phyloP scores from a whole-genome alignment of 2,329 filamentous ascomycete species.

The Daldinia sp. region DNA sequence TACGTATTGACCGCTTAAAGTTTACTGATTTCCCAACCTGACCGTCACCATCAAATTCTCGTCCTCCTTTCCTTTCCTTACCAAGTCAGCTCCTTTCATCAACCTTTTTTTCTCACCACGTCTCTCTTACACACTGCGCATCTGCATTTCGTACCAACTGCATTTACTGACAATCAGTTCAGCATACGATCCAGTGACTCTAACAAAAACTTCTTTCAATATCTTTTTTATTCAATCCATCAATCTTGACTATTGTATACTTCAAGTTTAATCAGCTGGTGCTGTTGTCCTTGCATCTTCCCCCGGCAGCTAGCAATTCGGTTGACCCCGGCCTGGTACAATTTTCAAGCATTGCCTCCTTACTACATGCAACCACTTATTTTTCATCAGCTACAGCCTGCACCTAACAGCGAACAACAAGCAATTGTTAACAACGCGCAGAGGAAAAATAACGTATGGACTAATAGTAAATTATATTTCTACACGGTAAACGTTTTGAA shows the following conservation, averaged over 20 bases:
- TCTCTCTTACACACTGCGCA: slow-evolving; percentile 13
- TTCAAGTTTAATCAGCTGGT: slow-evolving; percentile 1
- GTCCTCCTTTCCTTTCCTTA: not conserved
- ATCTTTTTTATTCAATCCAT: not conserved
- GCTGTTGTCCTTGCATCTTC: slow-evolving; percentile 19
- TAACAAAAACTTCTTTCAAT: not conserved
- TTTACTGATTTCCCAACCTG: slow-evolving; percentile 5
- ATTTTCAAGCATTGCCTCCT: slow-evolving; percentile 32
- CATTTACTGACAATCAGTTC: slow-evolving; percentile 18
- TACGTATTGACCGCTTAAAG: slow-evolving; percentile 1
- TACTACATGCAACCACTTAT: slow-evolving; percentile 14
- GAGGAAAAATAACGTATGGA: not conserved
- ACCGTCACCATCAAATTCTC: not conserved
- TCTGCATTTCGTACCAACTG: slow-evolving; percentile 2
- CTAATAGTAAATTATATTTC: slow-evolving; percentile 5
- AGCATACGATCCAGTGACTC: slow-evolving; percentile 9
- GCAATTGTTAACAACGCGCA: not conserved
- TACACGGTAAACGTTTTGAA: not conserved
- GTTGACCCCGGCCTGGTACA: slow-evolving; percentile 13
- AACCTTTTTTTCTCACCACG: slow-evolving; percentile 33
- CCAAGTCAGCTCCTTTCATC: slow-evolving; percentile 45
- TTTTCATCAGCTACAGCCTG: slow-evolving; percentile 10
- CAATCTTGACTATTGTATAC: slow-evolving; percentile 1
- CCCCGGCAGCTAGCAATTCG: slow-evolving; percentile 16
- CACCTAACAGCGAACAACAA: not conserved